A percentile compares a stretch with the other conserved stretches of the same genome.
These are phyloP conservation scores for Mycena latifolia DNA, from an alignment of 768 basidiomycete species.

Conservation along the genomic window DNA sequence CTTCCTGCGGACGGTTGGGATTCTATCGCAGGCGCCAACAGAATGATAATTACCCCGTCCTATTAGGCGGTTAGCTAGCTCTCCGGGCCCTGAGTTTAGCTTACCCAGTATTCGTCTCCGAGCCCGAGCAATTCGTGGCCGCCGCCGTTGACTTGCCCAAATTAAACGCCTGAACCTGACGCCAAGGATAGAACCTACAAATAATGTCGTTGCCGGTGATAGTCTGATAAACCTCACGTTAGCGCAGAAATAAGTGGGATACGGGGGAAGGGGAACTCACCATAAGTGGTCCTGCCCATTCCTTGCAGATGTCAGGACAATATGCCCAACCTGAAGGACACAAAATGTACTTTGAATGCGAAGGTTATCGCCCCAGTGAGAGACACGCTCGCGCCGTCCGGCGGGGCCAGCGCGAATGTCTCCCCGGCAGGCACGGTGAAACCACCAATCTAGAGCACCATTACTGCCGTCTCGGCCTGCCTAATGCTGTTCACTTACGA, in stretches of 20 bases:
- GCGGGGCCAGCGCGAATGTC: conserved; percentile 28
- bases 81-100: not conserved
- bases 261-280: not conserved
- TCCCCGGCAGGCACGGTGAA: conserved; percentile 36
- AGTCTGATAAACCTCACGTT: too few species aligned
- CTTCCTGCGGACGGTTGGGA: too few species aligned
- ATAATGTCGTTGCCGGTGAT: conserved; percentile 37
- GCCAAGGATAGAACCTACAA: conserved; percentile 20
- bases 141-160: conserved; percentile 23
- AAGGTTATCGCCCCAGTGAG: conserved; percentile 31
- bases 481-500: conserved; percentile 11
- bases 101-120: conserved; percentile 35
- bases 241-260: not conserved
- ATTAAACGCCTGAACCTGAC: not conserved
- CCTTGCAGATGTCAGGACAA: not conserved
- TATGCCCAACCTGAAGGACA: not conserved
- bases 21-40: too few species aligned
- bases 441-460: conserved; percentile 29
- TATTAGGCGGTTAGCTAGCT: not conserved
- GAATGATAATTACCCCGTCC: conserved; percentile 32
- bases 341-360: conserved; percentile 16
- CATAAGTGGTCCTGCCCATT: conserved; percentile 36
- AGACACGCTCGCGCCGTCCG: conserved; percentile 30
- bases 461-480: not conserved
- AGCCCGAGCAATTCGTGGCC: conserved; percentile 34